These are phyloP conservation scores for Morella rubra DNA, from an alignment of 306 rosid genomes.

Conservation along the genomic window DNA sequence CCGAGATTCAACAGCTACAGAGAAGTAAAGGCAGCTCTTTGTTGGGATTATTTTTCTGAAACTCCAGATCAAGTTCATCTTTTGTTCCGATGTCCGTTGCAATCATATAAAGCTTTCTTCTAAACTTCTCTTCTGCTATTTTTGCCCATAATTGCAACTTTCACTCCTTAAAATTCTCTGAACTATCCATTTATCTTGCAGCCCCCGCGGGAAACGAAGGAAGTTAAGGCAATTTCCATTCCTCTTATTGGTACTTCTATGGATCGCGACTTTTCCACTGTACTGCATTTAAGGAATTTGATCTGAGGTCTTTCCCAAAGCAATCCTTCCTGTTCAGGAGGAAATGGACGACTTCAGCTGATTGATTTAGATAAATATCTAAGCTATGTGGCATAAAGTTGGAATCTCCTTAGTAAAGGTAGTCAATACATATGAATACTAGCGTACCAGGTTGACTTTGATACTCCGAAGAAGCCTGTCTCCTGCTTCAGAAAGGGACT, in stretches of 20 bases:
- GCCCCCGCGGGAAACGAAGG: slow-evolving; percentile 37
- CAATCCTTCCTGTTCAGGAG: slow-evolving; percentile 55
- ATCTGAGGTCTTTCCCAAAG: slow-evolving; percentile 61
- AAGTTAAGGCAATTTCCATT: slow-evolving; percentile 65
- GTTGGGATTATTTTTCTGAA: too few species aligned
- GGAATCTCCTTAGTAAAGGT: background rate
- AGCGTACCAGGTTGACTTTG: slow-evolving; percentile 45
- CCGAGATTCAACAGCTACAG: too few species aligned
- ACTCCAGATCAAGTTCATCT: too few species aligned
- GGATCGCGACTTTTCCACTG: slow-evolving; percentile 42
- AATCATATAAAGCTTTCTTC: too few species aligned
- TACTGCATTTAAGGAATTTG: slow-evolving; percentile 24
- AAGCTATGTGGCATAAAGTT: too few species aligned
- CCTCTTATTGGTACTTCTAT: slow-evolving; percentile 56
- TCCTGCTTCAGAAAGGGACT: slow-evolving; percentile 49
- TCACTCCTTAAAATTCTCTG: slow-evolving; percentile 33
- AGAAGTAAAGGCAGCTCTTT: too few species aligned
- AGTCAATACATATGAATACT: background rate
- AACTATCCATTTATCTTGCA: slow-evolving; percentile 48
- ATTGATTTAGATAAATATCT: too few species aligned
- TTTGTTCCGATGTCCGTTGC: too few species aligned
- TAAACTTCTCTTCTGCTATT: too few species aligned
- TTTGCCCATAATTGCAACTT: slow-evolving; percentile 33
- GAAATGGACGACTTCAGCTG: background rate
- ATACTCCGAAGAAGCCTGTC: slow-evolving; percentile 47